These are phyloP conservation scores for Perilla frutescens DNA, from an alignment of 257 asterid species.

Conservation along the genomic window DNA sequence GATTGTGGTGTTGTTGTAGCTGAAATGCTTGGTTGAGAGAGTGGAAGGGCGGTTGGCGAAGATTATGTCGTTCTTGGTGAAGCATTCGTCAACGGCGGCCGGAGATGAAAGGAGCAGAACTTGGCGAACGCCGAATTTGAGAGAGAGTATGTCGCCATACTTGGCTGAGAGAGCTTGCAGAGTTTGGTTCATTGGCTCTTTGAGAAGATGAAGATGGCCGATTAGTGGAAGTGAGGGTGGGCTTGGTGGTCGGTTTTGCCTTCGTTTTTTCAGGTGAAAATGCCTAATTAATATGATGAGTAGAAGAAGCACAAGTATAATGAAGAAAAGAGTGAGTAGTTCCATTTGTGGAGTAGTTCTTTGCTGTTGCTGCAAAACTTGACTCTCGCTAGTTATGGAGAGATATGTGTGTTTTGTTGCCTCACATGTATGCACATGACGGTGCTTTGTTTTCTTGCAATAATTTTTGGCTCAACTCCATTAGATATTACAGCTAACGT, in stretches of 20 bases:
- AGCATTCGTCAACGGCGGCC: conserved; percentile 37
- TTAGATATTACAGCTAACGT: no score
- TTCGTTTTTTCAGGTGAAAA: conserved; percentile 6
- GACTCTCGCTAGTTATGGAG: no score
- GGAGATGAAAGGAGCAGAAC: conserved; percentile 39
- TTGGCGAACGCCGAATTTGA: conserved; percentile 32
- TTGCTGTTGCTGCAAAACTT: not conserved
- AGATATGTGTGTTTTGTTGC: no score
- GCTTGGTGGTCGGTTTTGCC: conserved; percentile 37
- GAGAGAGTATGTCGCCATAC: conserved; percentile 33
- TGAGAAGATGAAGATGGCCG: conserved; percentile 41
- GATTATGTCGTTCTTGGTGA: conserved; percentile 41
- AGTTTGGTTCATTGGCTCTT: conserved; percentile 34
- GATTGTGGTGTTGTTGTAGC: conserved; percentile 41
- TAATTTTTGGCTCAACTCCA: not conserved
- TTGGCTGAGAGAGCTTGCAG: conserved; percentile 38
- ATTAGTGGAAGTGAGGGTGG: conserved; percentile 40
- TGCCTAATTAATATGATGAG: not conserved
- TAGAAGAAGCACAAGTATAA: not conserved
- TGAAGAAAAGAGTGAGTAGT: not conserved
- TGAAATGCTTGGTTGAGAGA: conserved; percentile 41
- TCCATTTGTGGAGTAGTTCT: not conserved
- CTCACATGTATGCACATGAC: no score
- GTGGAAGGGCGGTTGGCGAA: conserved; percentile 40
- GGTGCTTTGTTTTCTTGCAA: not conserved